Conservation (phyloP, 2,329 filamentous ascomycete genomes). For the Helotiales sp. region DNA sequence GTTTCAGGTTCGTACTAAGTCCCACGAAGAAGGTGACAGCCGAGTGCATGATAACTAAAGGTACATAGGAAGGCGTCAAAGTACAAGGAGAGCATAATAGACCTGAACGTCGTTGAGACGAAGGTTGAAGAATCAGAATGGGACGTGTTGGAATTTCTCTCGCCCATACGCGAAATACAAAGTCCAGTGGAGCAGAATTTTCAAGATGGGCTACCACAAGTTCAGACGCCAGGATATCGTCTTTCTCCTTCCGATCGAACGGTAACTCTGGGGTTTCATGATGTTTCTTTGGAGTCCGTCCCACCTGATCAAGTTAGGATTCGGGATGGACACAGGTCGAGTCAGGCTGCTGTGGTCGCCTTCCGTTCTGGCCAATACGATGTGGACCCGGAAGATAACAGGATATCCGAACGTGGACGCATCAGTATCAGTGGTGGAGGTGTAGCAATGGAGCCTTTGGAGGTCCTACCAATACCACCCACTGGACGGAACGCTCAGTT, state of each 20-base stretch:
- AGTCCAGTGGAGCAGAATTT: neutral
- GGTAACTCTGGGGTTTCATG: neutral
- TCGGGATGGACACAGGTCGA: neutral
- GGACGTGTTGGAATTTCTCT: neutral
- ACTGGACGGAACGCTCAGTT: slow-evolving; percentile 37
- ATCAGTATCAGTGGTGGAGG: slow-evolving; percentile 12
- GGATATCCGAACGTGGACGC: neutral
- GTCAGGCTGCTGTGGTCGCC: slow-evolving; percentile 10
- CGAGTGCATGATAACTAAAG: neutral
- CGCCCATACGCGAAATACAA: neutral
- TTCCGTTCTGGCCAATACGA: slow-evolving; percentile 13
- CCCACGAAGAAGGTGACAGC: neutral
- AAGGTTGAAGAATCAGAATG: slow-evolving; percentile 7
- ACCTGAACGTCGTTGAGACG: slow-evolving; percentile 5
- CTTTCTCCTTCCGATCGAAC: neutral
- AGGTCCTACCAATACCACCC: slow-evolving; percentile 37
- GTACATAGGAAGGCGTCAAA: slow-evolving; percentile 10
- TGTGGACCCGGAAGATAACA: neutral
- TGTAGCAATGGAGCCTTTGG: slow-evolving; percentile 47
- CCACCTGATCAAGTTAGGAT: neutral
- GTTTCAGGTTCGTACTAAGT: slow-evolving; percentile 7
- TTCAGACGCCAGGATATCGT: neutral
- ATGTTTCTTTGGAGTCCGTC: neutral
- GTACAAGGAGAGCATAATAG: slow-evolving; percentile 18
- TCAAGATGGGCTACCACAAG: neutral